Evolutionary conservation across 257 asterid genomes (phyloP).

Genomic region (Fraxinus pennsylvanica): DNA sequence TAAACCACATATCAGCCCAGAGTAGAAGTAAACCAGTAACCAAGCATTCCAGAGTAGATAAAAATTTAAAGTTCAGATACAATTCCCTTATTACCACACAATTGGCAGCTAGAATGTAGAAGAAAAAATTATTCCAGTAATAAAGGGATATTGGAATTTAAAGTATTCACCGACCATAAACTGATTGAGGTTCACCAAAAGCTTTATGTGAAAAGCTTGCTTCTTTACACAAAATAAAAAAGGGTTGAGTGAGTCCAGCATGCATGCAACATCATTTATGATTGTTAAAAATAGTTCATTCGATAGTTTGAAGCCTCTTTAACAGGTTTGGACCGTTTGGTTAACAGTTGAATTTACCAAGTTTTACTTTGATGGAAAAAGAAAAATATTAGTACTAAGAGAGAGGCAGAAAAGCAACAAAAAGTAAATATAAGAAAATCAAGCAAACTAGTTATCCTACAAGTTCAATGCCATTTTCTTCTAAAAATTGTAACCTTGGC

Average conservation of each 20-base stretch:
- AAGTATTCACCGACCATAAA: neutral
- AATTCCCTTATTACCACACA: neutral
- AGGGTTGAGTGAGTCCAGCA: neutral
- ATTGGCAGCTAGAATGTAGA: neutral
- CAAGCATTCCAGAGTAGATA: neutral
- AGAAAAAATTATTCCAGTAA: neutral
- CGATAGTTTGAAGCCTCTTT: neutral
- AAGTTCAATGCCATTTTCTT: neutral
- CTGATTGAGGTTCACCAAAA: neutral
- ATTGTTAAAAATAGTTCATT: neutral
- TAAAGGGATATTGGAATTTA: neutral
- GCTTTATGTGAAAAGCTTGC: neutral
- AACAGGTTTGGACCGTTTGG: neutral
- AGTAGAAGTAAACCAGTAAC: conserved; percentile 9
- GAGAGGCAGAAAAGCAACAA: neutral
- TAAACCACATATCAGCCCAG: conserved; percentile 35
- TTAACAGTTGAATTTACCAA: neutral
- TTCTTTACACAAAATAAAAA: neutral
- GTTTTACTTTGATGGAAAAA: neutral
- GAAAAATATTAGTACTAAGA: neutral
- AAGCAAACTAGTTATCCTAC: neutral
- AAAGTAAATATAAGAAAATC: neutral
- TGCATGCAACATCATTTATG: neutral
- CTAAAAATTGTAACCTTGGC: neutral
- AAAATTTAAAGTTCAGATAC: neutral